These are phyloP conservation scores for Podospora pseudoanserina DNA, from an alignment of 495 filamentous ascomycete species.

Conservation along the genomic window DNA sequence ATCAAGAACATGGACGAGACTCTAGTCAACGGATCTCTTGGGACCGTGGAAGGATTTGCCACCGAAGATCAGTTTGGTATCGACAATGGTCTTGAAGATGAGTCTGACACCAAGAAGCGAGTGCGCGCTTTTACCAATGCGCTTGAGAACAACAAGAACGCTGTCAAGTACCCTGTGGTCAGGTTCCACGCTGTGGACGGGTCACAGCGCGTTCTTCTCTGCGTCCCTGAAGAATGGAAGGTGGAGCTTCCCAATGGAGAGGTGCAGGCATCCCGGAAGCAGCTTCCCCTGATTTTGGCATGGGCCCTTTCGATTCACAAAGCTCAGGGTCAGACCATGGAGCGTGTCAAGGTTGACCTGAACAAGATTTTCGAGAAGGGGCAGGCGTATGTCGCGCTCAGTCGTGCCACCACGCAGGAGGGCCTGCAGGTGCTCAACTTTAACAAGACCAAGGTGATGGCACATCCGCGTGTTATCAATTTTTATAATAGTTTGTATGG, in stretches of 20 bases:
- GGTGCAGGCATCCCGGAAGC: slow-evolving; percentile 75
- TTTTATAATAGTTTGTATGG: slow-evolving; percentile 81
- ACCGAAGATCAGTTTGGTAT: slow-evolving; percentile 70
- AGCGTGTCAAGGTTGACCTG: slow-evolving; percentile 91
- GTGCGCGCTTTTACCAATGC: slow-evolving; percentile 39
- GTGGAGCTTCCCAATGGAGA: slow-evolving; percentile 95
- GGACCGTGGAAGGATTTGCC: slow-evolving; percentile 83
- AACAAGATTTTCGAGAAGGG: slow-evolving; percentile 94
- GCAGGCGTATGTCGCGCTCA: slow-evolving; percentile 79
- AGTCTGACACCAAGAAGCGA: slow-evolving; percentile 45
- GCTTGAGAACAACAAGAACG: slow-evolving; percentile 31
- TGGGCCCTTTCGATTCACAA: slow-evolving; percentile 99
- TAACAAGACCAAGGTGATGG: slow-evolving; percentile 88
- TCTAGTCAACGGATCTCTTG: slow-evolving; percentile 90
- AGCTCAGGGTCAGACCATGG: slow-evolving; percentile 93
- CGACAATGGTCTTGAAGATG: slow-evolving; percentile 50
- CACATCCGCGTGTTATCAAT: slow-evolving; percentile 75
- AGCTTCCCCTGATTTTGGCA: slow-evolving; percentile 84
- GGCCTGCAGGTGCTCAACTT: slow-evolving; percentile 89
- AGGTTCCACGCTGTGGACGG: slow-evolving; percentile 77
- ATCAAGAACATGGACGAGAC: slow-evolving; percentile 97
- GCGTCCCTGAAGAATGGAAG: slow-evolving; percentile 87
- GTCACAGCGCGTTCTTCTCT: slow-evolving; percentile 70
- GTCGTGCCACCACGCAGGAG: slow-evolving; percentile 78
- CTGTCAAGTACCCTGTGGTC: slow-evolving; percentile 70